Evolutionary conservation across 345 rosid genomes (phyloP), one percentile per base, ranked within the genome.

Genomic region (Eucalyptus sp.): DNA sequence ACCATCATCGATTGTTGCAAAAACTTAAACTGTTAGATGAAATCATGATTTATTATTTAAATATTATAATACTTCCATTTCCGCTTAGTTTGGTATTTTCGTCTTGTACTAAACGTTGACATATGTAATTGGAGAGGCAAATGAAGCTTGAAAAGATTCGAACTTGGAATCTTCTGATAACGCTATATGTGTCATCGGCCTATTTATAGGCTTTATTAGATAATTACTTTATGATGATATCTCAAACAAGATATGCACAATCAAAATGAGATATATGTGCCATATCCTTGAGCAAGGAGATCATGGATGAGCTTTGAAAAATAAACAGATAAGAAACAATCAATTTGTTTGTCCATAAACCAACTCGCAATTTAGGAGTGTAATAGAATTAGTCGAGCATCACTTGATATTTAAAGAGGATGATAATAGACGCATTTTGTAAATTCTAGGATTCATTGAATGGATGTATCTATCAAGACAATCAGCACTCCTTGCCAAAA

Each of bases 181-280:
- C 6, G 2, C 10, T 56, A 24, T 56, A 56, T 24, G 13, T 24
- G 12, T 56, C 15, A 60, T 27, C 14, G 2, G 2, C 31, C 66
- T 60, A 60, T 60, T 27, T 60, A 60, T 60, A 60, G n/a, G 14
- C 7, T 60, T 27, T 60, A 27, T 60, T 12, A 60, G 15, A 60
- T 27, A 25, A 60, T 11, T 27, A 60, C 25, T 60, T 27, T 60
- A 27, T 93, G 86, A 94, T 94, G 79, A 94, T 92, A 91, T 94
- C 92, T 91, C 94, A 91, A 56, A 56, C 29, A 24, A 56, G 62
- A 56, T 56, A 56, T 56, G 18, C 29, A 56, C 62, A 56, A 18
- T 88, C 94, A 25, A 11, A 60, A 27, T 25, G 29, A 60, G 66
- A 25, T 27, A 58, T 58, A 58, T 58, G 64, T 58, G 5, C n/a